Evolutionary conservation across 805 yeast species (phyloP), one percentile per base, ranked within the genome.

Genomic region (Diddensiella transvaalensis): DNA sequence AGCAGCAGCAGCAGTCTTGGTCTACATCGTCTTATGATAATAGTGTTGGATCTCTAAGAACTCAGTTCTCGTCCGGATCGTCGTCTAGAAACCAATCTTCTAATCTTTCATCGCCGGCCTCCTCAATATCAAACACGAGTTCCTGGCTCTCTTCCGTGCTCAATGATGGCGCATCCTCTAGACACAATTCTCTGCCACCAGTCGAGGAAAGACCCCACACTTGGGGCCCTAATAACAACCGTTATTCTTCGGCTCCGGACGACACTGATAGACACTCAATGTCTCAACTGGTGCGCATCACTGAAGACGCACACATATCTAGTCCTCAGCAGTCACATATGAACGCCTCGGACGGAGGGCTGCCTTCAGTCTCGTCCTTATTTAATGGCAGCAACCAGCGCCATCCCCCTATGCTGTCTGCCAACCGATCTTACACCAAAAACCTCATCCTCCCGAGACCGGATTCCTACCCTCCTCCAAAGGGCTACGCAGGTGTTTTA

Each of bases 361-460:
- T 50, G 32, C 54, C 50, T 10, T 40, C 51, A 22, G 23, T 44
- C 11, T 44, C 49, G 3, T 21, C 49, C 29, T 23, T 46, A 24
- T 42, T 47, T 29, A 35, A 32, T 4, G 44, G 39, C 10, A 35
- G 18, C 24, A 11, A 22, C 15, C 54, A 44, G 35, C 53, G 57
- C 13, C 13, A 8, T 8, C 38, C 38, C 18, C 63, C 61, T 3
- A 56, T 51, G 49, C 43, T 59, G 40, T 59, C 59, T 15, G 54
- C 55, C 40, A 58, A 54, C 43, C 48, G 61, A 32, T 58, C 61
- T 15, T 59, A 59, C 52, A 58, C 63, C 21, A 57, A 54, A 46
- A 57, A 59, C 48, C 58, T 59, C 33, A 57, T 59, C 21, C 54
- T 59, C 39, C 63, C 63, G 3, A 54, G 62, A 6, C 63, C 63